These are phyloP conservation scores for Spergularia marina DNA, from an alignment of 148 eudicot genomes.

Conservation along the genomic window DNA sequence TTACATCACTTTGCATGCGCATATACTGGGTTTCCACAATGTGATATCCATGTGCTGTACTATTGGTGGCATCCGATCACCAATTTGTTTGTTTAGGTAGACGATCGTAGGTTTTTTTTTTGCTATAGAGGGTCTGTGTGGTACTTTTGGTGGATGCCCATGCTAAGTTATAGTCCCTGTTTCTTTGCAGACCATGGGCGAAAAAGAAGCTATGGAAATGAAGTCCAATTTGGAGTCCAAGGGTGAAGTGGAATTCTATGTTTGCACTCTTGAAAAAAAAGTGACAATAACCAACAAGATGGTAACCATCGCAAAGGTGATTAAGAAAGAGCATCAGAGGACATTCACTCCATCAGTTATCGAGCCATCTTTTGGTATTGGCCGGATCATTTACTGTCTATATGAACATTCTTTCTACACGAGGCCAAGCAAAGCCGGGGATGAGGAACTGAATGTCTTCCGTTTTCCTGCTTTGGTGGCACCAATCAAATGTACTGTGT, in stretches of 20 bases:
- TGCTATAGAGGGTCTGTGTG: no score
- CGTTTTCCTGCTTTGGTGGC: constrained; percentile 93
- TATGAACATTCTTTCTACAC: constrained; percentile 88
- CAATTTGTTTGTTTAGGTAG: no score
- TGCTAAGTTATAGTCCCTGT: neutral
- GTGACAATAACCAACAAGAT: constrained; percentile 71
- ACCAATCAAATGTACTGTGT: constrained; percentile 89
- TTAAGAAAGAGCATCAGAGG: constrained; percentile 81
- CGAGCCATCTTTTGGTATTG: constrained; percentile 96
- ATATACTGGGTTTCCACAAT: neutral
- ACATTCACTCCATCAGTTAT: constrained; percentile 92
- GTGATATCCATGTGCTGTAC: no score
- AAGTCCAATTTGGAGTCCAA: constrained; percentile 74
- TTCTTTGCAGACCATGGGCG: constrained; percentile 68
- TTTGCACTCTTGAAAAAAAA: constrained; percentile 73
- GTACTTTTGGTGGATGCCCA: no score
- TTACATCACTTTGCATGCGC: neutral
- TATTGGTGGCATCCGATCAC: no score
- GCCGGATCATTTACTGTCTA: constrained; percentile 89
- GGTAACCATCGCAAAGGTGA: constrained; percentile 76
- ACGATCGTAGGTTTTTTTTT: neutral
- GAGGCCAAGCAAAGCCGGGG: constrained; percentile 77
- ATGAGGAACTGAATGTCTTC: constrained; percentile 79
- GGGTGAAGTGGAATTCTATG: constrained; percentile 65
- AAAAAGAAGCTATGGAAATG: constrained; percentile 91